Base-by-base conservation (phyloP, 768 basidiomycete species). In the Lactarius sanguifluus region DNA sequence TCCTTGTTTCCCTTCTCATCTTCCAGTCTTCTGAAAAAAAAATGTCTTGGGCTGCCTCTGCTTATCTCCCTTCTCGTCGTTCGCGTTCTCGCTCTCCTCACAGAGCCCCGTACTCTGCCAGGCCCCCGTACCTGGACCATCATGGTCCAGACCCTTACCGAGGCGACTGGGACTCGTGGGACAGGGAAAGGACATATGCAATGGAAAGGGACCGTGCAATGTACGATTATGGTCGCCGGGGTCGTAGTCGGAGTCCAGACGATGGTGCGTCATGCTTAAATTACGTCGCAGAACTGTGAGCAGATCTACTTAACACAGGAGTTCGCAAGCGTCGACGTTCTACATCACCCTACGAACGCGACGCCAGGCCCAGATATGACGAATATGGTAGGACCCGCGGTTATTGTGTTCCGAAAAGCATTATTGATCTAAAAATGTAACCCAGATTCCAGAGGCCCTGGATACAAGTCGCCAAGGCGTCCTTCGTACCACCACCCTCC, bases 61-160 rank as follows among this genome's bases (percentile, higher is more conserved):
- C 86, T 75, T 89, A 88, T 79, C 89, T 89, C 76, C 83, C 83
- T 64, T 81, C 86, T 69, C 89, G 88, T 70, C 89, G 86, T 74
- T 93, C 92, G 74, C 90, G 90, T 73, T 94, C 92, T 72, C 89
- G 91, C 66, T 92, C 91, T 69, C 91, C 89, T 43, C 73, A 79
- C 60, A 77, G 83, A 43, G 81, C 82, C 64, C 73, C 81, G 13
- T 86, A 85, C 71, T 79, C 84, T 61, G 74, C 83, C 52, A 81
- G 87, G 72, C 80, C 82, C 12, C 78, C 85, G 30, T 83, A 85
- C 75, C 79, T 82, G 66, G 89, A 90, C 66, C 70, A 75, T 57
- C 87, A 85, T 71, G 82, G 84, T 34, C 78, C 79, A 62, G 87
- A 90, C 71, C 77, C 75, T 47, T 85, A 86, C 76, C 84, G 89